Conservation (phyloP, 106 monocot genomes). For the Phalaenopsis equestris region DNA sequence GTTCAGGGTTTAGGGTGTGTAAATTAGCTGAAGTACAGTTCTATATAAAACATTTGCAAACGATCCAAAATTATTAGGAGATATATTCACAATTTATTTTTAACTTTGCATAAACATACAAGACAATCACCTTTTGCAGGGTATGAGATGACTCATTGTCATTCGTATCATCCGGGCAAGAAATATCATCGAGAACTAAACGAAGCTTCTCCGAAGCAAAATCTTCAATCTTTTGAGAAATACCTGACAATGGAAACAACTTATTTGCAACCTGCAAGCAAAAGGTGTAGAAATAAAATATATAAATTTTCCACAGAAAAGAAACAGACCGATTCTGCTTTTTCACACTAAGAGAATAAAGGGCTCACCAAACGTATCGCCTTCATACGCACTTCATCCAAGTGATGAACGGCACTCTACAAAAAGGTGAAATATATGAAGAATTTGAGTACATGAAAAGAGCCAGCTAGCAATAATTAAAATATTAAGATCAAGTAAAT, state of each 20-base stretch:
- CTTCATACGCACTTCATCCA: constrained; percentile 95
- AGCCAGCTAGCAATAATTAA: not conserved
- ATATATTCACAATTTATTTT: not conserved
- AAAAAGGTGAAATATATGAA: constrained; percentile 10
- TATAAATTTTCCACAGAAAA: not conserved
- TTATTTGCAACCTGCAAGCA: constrained; percentile 88
- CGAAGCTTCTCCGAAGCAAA: constrained; percentile 77
- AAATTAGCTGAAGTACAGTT: not conserved
- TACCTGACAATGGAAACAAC: constrained; percentile 70
- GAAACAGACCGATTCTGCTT: not conserved
- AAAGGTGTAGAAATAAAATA: not conserved
- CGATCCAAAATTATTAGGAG: not conserved
- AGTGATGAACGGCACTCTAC: constrained; percentile 75
- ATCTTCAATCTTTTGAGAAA: constrained; percentile 80
- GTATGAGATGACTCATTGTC: constrained; percentile 15
- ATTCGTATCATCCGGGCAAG: constrained; percentile 13
- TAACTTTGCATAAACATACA: not conserved
- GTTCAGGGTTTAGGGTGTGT: no score
- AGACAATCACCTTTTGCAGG: constrained; percentile 35
- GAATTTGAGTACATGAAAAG: constrained; percentile 2
- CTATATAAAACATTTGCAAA: not conserved
- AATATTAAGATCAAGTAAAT: not conserved
- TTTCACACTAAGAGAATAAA: not conserved
- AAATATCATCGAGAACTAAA: constrained; percentile 29
- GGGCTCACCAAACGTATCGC: constrained; percentile 86